Base-by-base conservation (phyloP, 371 early-diverging fungal genomes). In the Mucor piriformis region DNA sequence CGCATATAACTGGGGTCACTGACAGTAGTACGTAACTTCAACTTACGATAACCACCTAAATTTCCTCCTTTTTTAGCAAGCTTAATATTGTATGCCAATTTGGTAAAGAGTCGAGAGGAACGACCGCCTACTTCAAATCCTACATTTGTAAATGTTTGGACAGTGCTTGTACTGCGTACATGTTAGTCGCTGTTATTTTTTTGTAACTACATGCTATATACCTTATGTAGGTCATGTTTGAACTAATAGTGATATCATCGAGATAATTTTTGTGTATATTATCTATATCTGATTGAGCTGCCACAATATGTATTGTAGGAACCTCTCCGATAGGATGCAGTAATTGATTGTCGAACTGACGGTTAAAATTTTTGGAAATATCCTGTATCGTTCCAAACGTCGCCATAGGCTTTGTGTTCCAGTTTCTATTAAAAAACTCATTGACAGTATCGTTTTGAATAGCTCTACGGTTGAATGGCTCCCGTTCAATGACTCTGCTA, bases 1-100 rank as follows among this genome's bases (percentile, higher is more conserved):
- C 77, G 75, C 43, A 80, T 73, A 54, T 75, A 73, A 16, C 73
- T 73, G 5, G 77, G 76, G 33, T 80, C 81, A 10, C 65, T 60
- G 3, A 40, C 58, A 3, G 63, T 37, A 8, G 70, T 35, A 20
- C 70, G 63, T 6, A 70, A 35, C 42, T 66, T 70, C 2, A 70
- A 21, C 15, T 66, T 59, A 50, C 37, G 40, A 18, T 48, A 69
- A 2, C 64, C 69, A 44, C 53, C 42, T 2, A 64, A 53, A 1
- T 33, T 18, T 8, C 61, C 59, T 0, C 51, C 56, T 13, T 63
- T 48, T 35, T 74, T 67, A 1, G 59, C 33, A 6, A 72, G 16
- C 13, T 74, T 68, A 20, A 74, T 40, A 16, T 67, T 72, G 40
- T 77, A 77, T 3, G 74, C 53, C n/a, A 71, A 46, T 50, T 77